These are phyloP conservation scores for Malassezia restricta DNA, from an alignment of 1,284 basidiomycete genomes.

Conservation along the genomic window DNA sequence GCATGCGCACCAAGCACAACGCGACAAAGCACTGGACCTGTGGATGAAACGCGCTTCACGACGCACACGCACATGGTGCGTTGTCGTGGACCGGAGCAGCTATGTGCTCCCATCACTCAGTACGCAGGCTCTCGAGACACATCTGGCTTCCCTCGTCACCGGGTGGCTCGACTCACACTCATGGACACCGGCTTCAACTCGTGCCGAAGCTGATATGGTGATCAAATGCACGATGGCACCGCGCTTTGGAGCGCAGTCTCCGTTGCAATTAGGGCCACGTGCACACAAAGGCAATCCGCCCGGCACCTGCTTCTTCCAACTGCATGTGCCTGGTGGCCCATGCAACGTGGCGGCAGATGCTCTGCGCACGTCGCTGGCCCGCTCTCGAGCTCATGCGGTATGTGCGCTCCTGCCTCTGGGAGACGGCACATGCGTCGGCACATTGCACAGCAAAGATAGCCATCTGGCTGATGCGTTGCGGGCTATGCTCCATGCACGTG, in stretches of 20 bases:
- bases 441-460: neutral
- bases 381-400: constrained; percentile 5
- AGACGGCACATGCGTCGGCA: neutral
- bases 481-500: neutral
- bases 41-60: constrained; percentile 11
- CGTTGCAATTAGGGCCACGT: constrained; percentile 12
- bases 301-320: constrained; percentile 4
- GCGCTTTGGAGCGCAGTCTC: constrained; percentile 7
- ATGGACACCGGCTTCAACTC: neutral
- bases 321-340: neutral
- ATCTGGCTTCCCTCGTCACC: constrained; percentile 13
- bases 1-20: constrained; percentile 13
- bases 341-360: neutral
- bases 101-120: constrained; percentile 37
- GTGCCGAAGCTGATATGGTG: constrained; percentile 1
- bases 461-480: neutral
- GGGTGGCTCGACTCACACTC: neutral
- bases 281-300: constrained; percentile 10
- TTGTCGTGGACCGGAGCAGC: constrained; percentile 30
- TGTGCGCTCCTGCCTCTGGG: constrained; percentile 3
- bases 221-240: constrained; percentile 10
- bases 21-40: constrained; percentile 15
- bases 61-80: constrained; percentile 17
- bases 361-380: constrained; percentile 1
- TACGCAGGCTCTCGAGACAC: constrained; percentile 23